Conservation (phyloP, 192 early-diverging fungal species). For the Dimargaris cristalligena region DNA sequence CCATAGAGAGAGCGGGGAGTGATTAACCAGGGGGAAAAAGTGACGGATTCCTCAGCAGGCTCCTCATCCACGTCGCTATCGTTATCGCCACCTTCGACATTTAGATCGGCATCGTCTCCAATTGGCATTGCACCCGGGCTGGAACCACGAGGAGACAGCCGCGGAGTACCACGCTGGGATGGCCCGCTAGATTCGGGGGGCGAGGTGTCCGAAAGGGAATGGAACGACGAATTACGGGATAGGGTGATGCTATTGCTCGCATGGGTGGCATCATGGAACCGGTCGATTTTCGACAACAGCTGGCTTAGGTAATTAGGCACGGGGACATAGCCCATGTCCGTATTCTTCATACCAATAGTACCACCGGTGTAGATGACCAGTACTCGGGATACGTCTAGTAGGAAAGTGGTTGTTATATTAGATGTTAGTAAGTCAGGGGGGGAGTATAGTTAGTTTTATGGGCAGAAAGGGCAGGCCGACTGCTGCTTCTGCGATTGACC, state of each 20-base stretch:
- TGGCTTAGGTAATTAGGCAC: slow-evolving; percentile 65
- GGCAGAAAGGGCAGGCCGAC: no score
- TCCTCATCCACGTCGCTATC: slow-evolving; percentile 14
- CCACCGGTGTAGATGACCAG: slow-evolving; percentile 92
- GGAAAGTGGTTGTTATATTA: no score
- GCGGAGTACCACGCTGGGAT: no score
- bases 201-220: not conserved
- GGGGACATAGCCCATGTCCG: slow-evolving; percentile 49
- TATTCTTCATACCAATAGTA: slow-evolving; percentile 78
- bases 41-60: slow-evolving; percentile 13
- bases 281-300: slow-evolving; percentile 49
- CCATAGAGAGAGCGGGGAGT: slow-evolving; percentile 79
- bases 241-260: slow-evolving; percentile 15
- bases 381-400: slow-evolving; percentile 55
- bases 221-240: not conserved
- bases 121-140: no score
- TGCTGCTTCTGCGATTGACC: no score
- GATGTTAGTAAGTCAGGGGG: no score
- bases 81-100: slow-evolving; percentile 9
- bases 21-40: slow-evolving; percentile 40
- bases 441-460: no score
- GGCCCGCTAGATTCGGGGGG: not conserved
- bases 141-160: no score
- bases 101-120: slow-evolving; percentile 14
- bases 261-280: slow-evolving; percentile 63